A percentile compares a stretch with the other conserved stretches of the same genome.
Evolutionary conservation across 257 asterid species (phyloP).

Genomic region (Rauvolfia tetraphylla): DNA sequence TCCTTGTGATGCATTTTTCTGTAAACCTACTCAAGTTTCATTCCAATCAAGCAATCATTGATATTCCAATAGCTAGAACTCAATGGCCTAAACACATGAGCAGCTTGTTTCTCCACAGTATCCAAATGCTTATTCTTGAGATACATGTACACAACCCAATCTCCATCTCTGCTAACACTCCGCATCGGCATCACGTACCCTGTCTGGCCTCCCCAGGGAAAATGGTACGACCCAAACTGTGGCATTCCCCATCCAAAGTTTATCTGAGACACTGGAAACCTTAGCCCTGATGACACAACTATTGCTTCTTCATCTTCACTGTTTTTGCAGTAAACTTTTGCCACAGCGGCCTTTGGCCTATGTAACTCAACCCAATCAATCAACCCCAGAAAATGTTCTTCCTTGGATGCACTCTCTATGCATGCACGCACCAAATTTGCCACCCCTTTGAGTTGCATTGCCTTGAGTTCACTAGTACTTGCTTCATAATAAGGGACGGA

Average conservation of each 20-base stretch:
- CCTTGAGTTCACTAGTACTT: conserved; percentile 26
- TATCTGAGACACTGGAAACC: conserved; percentile 38
- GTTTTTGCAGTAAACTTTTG: conserved; percentile 33
- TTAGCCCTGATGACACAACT: conserved; percentile 56
- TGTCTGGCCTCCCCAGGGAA: conserved; percentile 61
- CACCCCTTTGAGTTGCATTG: conserved; percentile 23
- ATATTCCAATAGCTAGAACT: conserved; percentile 14
- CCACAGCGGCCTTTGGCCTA: conserved; percentile 42
- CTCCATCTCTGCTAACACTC: conserved; percentile 35
- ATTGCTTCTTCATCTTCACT: conserved; percentile 44
- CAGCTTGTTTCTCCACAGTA: conserved; percentile 38
- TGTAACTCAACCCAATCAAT: conserved; percentile 57
- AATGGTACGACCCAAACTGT: conserved; percentile 56
- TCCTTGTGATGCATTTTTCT: too few relatives aligned
- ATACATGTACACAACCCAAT: conserved; percentile 64
- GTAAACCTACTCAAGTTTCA: too few relatives aligned
- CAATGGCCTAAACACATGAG: conserved; percentile 43
- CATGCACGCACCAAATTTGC: conserved; percentile 38
- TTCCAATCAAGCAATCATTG: not conserved
- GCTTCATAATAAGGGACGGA: conserved; percentile 42
- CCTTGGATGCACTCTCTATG: conserved; percentile 26
- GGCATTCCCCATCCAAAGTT: conserved; percentile 63
- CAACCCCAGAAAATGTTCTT: conserved; percentile 43
- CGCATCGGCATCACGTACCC: conserved; percentile 71
- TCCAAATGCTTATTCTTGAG: conserved; percentile 40